A percentile compares a stretch with the other conserved stretches of the same genome.
phyloP scores from a whole-genome alignment of 768 basidiomycete species.

The Phlebiopsis gigantea region DNA sequence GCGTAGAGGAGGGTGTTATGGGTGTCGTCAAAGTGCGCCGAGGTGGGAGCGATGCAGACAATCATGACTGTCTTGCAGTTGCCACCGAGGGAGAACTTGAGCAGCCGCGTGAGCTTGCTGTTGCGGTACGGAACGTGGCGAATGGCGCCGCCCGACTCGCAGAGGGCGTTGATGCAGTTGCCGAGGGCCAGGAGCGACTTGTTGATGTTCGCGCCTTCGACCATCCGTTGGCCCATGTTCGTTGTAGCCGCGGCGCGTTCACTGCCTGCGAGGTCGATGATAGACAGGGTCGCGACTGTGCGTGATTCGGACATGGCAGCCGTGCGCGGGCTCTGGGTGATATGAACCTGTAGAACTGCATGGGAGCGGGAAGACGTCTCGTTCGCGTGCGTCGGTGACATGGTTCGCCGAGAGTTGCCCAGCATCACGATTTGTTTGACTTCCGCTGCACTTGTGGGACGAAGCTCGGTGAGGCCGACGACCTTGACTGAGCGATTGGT shows the following conservation, averaged over 20 bases:
- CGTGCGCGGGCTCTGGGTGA: slow-evolving; percentile 82
- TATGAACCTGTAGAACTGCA: slow-evolving; percentile 94
- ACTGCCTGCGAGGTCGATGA: slow-evolving; percentile 97
- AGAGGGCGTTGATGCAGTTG: slow-evolving; percentile 98
- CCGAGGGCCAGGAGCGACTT: slow-evolving; percentile 95
- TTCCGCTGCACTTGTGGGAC: slow-evolving; percentile 80
- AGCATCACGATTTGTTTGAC: slow-evolving; percentile 90
- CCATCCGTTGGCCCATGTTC: slow-evolving; percentile 98
- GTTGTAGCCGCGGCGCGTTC: slow-evolving; percentile 94
- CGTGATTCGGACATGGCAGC: slow-evolving; percentile 77
- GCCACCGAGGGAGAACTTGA: slow-evolving; percentile 96
- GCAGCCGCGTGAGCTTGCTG: slow-evolving; percentile 94
- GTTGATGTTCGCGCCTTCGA: slow-evolving; percentile 99
- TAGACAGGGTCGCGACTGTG: slow-evolving; percentile 88
- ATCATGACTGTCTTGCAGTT: slow-evolving; percentile 99
- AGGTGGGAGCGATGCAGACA: slow-evolving; percentile 94
- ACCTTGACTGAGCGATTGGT: slow-evolving; percentile 75
- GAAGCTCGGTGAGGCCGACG: slow-evolving; percentile 77
- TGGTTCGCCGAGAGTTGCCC: slow-evolving; percentile 85
- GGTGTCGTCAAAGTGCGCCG: slow-evolving; percentile 95
- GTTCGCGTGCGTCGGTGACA: slow-evolving; percentile 94
- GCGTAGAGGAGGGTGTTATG: slow-evolving; percentile 98
- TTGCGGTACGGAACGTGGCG: slow-evolving; percentile 97
- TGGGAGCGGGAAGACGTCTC: slow-evolving; percentile 96
- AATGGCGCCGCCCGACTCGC: slow-evolving; percentile 83